Base-by-base conservation (phyloP, 495 filamentous ascomycete genomes). In the Neurospora sp. region DNA sequence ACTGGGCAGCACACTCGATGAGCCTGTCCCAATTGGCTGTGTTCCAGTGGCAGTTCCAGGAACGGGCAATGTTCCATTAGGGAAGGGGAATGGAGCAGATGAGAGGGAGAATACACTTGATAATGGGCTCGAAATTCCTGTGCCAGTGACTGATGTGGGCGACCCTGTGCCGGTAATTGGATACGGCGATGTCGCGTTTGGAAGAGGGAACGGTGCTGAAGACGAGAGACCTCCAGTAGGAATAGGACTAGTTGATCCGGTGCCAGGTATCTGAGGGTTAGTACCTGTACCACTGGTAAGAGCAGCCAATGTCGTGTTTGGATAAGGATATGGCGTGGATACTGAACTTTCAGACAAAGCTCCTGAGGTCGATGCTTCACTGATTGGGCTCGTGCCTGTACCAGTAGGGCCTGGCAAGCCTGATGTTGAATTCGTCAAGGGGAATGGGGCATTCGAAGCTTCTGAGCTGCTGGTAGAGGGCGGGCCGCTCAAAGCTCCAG, bases 191-290 rank as follows among this genome's bases (percentile, higher is more conserved):
- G 82, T 78, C 20, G 73, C 73, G 71, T 82, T 82, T 6, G 79
- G 71, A 16, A 78, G 39, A 1, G 81, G 77, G 41, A 78, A 80
- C 27, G 77, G 80, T n/a, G 74, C 70, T 16, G 73, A 70, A 8
- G 69, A 61, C 20, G 53, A 72, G 22, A 74, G 74, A 70, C 71
- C 69, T 8, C 70, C 77, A 12, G 20, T 31, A 3, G 72, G 73
- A 8, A 61, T 18, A 38, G 74, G 72, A 39, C 59, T 69, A 2
- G 73, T 71, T 18, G 69, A 69, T 10, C 37, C 69, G 3, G 73
- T 73, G 16, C 75, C 69, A 42, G 40, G 5, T 18, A 61, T 31
- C 3, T 61, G 53, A 61, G 44, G 41, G 18, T 14, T 41, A 22
- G 42, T 59, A 37, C 31, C 35, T 14, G 65, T 69, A 18, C 72